Base-by-base conservation (phyloP, 1,284 basidiomycete species). In the Apiotrichum siamense region DNA sequence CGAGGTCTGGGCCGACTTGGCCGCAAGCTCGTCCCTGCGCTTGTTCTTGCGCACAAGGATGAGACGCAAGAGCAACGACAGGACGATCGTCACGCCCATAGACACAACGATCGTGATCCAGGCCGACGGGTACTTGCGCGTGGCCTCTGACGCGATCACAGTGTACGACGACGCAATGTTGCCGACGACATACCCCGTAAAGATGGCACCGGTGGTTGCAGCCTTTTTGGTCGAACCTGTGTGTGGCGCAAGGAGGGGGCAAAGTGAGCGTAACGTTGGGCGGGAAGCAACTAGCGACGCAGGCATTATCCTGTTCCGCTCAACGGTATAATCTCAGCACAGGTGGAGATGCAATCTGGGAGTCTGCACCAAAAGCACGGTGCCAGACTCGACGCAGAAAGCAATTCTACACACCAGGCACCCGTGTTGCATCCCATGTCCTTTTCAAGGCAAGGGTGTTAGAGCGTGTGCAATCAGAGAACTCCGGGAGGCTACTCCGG, bases 251-350 rank as follows among this genome's bases (percentile, higher is more conserved):
- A n/a, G n/a, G n/a, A n/a, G n/a, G n/a, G n/a, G n/a, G n/a, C n/a
- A n/a, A 17, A 15, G 26, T 44, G 51, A 37, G 31, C 13, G 32
- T 6, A 18, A 43, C n/a, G n/a, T 43, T 32, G 39, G 47, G 45
- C 43, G 52, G 58, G 54, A 61, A 61, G 62, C 69, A 73, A 70
- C 70, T 74, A 65, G 72, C 72, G 70, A 69, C 72, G 73, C 73
- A 74, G 70, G 72, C 65, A 72, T 73, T 72, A 72, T 67, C 72
- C 72, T 73, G 72, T 52, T 75, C 73, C 69, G 72, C 72, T 75
- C 59, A 64, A 75, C 73, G 73, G 73, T 75, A 68, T 75, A 59
- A 75, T 75, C 73, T 74, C 73, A 75, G 73, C 72, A 63, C 65
- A 59, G 57, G 56, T 40, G 50, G 37, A 12, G 31, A 41, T n/a